A percentile compares a stretch with the other conserved stretches of the same genome.
Evolutionary conservation across 495 filamentous ascomycete species (phyloP).

Genomic region (Podospora comata): DNA sequence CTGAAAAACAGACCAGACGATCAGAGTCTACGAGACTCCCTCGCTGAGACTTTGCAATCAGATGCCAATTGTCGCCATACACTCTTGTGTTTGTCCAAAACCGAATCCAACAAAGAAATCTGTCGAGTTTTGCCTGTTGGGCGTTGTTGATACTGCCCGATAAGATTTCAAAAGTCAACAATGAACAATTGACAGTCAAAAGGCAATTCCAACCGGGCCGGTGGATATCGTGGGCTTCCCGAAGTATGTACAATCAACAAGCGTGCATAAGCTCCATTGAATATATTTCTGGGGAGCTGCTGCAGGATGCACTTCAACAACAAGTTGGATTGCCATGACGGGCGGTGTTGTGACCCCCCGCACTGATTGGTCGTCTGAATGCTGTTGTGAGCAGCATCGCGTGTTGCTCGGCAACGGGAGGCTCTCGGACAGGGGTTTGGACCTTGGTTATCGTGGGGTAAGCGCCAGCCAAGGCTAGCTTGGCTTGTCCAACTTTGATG

Average conservation of each 20-base stretch:
- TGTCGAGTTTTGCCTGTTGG: background rate
- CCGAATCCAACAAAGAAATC: background rate
- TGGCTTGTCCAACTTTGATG: background rate
- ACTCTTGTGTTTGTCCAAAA: background rate
- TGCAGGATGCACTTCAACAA: background rate
- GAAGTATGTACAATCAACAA: background rate
- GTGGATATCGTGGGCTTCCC: background rate
- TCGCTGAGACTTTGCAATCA: background rate
- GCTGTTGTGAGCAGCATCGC: background rate
- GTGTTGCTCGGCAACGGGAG: slow-evolving; percentile 18
- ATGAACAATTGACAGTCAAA: background rate
- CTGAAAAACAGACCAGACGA: background rate
- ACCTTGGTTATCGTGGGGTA: background rate
- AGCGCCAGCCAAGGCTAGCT: background rate
- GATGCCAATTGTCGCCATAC: background rate
- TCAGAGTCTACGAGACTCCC: background rate
- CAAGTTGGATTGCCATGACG: background rate
- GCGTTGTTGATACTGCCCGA: background rate
- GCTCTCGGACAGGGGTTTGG: background rate
- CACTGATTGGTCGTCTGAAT: slow-evolving; percentile 13
- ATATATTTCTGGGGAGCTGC: background rate
- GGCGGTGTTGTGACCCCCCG: background rate
- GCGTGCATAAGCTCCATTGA: background rate
- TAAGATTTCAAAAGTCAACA: background rate
- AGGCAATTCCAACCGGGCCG: background rate